Conservation (phyloP, 2,329 filamentous ascomycete species). For the Periconia macrospinosa region DNA sequence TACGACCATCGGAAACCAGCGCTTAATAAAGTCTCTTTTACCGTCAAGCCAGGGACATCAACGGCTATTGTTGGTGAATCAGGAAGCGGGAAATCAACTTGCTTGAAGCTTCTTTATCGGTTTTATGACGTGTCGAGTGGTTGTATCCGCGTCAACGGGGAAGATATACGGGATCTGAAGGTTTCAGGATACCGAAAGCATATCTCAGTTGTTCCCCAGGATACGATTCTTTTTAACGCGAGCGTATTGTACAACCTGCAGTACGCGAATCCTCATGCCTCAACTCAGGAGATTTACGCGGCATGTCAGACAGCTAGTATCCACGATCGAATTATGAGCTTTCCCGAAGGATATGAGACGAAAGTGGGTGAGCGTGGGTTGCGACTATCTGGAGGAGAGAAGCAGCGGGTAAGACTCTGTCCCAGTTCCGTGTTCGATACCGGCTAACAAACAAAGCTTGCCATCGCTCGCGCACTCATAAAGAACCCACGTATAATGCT, state of each 20-base stretch:
- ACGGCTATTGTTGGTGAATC: constrained; percentile 62
- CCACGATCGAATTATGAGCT: constrained; percentile 62
- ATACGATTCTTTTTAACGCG: constrained; percentile 62
- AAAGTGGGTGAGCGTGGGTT: constrained; percentile 33
- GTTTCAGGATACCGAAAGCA: constrained; percentile 57
- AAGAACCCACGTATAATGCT: constrained; percentile 78
- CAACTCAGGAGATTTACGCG: constrained; percentile 57
- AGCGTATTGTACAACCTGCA: constrained; percentile 64
- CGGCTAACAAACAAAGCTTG: constrained; percentile 41
- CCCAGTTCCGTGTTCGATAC: background rate
- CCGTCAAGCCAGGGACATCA: constrained; percentile 52
- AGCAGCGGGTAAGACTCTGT: constrained; percentile 58
- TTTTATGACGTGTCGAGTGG: constrained; percentile 60
- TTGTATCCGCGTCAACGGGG: constrained; percentile 56
- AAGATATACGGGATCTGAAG: constrained; percentile 59
- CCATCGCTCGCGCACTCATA: constrained; percentile 71
- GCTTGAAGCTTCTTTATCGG: constrained; percentile 57
- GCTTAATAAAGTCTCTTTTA: constrained; percentile 51
- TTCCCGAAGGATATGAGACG: constrained; percentile 44
- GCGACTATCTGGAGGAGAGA: constrained; percentile 62
- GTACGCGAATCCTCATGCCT: constrained; percentile 61
- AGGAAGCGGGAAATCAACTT: constrained; percentile 62
- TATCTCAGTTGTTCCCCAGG: constrained; percentile 67
- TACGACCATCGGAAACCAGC: constrained; percentile 45
- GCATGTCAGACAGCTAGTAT: constrained; percentile 63